Base-by-base conservation (phyloP, 164 flowering plant genomes). In the Aristolochia californica region DNA sequence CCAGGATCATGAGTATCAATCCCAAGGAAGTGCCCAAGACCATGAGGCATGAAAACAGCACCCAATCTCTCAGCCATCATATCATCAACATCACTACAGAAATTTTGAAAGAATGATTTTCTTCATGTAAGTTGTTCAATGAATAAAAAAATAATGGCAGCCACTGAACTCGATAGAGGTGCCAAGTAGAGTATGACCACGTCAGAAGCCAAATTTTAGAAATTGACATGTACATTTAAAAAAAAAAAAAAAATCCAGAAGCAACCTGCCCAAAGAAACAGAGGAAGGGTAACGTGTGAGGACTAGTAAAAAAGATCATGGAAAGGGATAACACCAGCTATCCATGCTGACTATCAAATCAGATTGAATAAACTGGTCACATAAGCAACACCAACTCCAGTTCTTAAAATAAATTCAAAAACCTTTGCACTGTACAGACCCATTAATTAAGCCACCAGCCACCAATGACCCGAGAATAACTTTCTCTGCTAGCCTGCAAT, bases 1-100 rank as follows among this genome's bases (percentile, higher is more conserved):
- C 98, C 98, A 26, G 96, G 90, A 77, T 91, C 98, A 76, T 91
- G 98, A 49, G 98, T 88, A 65, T 91, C 98, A 59, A 91, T 70
- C 24, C 98, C 98, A 60, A 91, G 66, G 63, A 91, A 79, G 73
- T 91, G 98, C 20, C 98, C 98, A 55, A 88, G 78, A 56, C 98
- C 98, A 70, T 91, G 98, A 27, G 98, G 93, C 96, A 91, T 88
- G 73, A 91, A 88, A 60, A 88, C 77, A 73, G 95, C 89, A 57
- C 98, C 98, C 73, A 91, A 53, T 54, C 95, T 69, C 65, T 79
- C 82, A 30, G 43, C 66, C 87, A 84, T 81, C 96, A 91, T 91
- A 48, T 82, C 85, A 67, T 88, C 83, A 25, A 84, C 74, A 75
- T 88, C 77, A 44, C 98, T 91, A 63, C 24, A 70, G 12, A 23